Base-by-base conservation (phyloP, 371 early-diverging fungal species). In the Mortierella sp. region DNA sequence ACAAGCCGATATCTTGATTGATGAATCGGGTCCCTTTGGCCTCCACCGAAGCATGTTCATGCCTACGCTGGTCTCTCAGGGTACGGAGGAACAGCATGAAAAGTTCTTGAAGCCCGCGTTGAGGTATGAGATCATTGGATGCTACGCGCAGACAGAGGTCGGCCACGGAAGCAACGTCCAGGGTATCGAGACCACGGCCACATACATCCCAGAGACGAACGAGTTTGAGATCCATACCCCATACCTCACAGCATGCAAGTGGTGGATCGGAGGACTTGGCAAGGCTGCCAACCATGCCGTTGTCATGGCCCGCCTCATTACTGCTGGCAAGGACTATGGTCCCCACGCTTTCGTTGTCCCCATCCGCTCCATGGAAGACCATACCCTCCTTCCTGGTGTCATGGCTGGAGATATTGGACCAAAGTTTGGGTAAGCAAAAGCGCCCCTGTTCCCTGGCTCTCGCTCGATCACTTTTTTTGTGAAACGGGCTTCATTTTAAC, bases 401-500 rank as follows among this genome's bases (percentile, higher is more conserved):
- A 89, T 89, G 42, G 90, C 94, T 10, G 95, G 94, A 58, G 96
- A 96, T 64, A 89, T 95, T 72, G 96, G 96, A 3, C 90, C 94
- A 51, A 95, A 95, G 82, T 93, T 92, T 88, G 90, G 92, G 61
- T 27, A 91, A 91, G 90, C 34, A 34, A 4, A 7, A 34, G 10
- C 7, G 7, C 34, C 34, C 10, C 4, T 34, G 34, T 34, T 7
- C 34, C 4, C 34, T 34, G 34, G 34, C 4, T 34, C 7, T 4
- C 34, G 4, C 34, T 34, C 34, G 34, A 34, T 34, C 34, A 34
- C 10, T 92, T 18, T 87, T 89, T 53, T 84, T 91, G n/a, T 48
- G 54, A 46, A 41, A 54, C 30, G 93, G 94, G 14, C 86, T 86
- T 73, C n/a, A n/a, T n/a, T n/a, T n/a, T n/a, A n/a, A n/a, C n/a